Base-by-base conservation (phyloP, 345 rosid species). In the Raphanus raphanistrum region DNA sequence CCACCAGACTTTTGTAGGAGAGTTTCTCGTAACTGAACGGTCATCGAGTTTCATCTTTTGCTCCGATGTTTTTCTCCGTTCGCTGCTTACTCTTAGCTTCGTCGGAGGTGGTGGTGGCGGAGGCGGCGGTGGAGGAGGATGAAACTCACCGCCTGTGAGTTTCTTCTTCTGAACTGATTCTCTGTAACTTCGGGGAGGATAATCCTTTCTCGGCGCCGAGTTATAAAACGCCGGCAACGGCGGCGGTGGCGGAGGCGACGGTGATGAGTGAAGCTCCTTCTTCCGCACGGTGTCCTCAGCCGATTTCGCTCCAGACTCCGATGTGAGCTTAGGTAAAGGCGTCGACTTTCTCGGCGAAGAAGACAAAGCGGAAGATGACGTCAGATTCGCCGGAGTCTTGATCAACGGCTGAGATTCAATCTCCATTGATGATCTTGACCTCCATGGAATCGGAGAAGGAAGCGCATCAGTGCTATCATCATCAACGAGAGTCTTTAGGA, bases 361-460 rank as follows among this genome's bases (percentile, higher is more conserved):
- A 31, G 87, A 73, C 21, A 21, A 21, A 21, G 21, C 21, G 3
- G 66, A 55, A 1, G 88, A 78, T 52, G 90, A 74, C 6, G 87
- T 82, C 52, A 77, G 58, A 70, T 82, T 86, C 28, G 85, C 35
- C 48, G 3, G 78, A 28, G 69, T 61, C 58, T 75, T 80, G 68
- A 58, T 69, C 79, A 74, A 31, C 76, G 82, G 79, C 11, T 25
- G 72, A 32, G 83, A 70, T 36, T 66, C 71, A 13, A 2, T n/a
- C 67, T 72, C 74, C n/a, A 1, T 54, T 4, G 79, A 36, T 1
- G 71, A 87, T 73, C 96, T 86, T 65, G 99, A 89, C 33, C 90
- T 82, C 99, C 99, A 95, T 6, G 99, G 99, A 73, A 92, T 88
- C 17, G 99, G 99, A 35, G 99, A 95, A 66, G 96, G 96, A 83